phyloP scores from a whole-genome alignment of 2,329 filamentous ascomycete genomes.

The Beauveria sp. region DNA sequence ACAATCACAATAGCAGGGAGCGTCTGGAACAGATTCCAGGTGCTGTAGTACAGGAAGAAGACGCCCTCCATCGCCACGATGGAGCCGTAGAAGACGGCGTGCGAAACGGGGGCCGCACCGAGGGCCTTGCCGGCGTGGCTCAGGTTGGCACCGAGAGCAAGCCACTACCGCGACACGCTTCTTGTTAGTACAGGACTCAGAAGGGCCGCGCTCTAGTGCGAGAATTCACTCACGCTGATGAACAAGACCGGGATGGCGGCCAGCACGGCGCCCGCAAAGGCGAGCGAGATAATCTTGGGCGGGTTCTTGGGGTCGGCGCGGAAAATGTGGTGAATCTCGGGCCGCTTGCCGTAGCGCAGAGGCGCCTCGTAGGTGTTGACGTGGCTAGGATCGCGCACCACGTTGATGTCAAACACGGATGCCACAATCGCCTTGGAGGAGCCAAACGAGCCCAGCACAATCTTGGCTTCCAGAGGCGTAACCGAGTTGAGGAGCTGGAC shows the following conservation, averaged over 20 bases:
- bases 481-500: conserved; percentile 65
- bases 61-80: conserved; percentile 81
- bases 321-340: conserved; percentile 90
- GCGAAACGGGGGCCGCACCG: conserved; percentile 67
- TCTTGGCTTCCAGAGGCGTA: conserved; percentile 65
- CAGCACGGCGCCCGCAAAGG: conserved; percentile 67
- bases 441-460: conserved; percentile 84
- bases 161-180: conserved; percentile 51
- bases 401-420: conserved; percentile 63
- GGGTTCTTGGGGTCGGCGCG: conserved; percentile 70
- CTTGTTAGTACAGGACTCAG: background rate
- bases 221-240: conserved; percentile 49
- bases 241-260: conserved; percentile 68
- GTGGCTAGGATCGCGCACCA: conserved; percentile 55
- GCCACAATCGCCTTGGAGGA: conserved; percentile 58
- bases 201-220: too few relatives aligned
- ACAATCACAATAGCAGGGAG: conserved; percentile 66
- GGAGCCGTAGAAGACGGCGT: conserved; percentile 78
- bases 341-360: conserved; percentile 73
- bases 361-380: conserved; percentile 57
- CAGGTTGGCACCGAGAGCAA: conserved; percentile 73
- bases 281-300: conserved; percentile 67
- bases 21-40: conserved; percentile 86
- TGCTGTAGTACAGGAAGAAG: conserved; percentile 90
- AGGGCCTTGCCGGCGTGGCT: conserved; percentile 71